Base-by-base conservation (phyloP, 1,284 basidiomycete genomes). In the Xerocomus cyaneibrunnescens region DNA sequence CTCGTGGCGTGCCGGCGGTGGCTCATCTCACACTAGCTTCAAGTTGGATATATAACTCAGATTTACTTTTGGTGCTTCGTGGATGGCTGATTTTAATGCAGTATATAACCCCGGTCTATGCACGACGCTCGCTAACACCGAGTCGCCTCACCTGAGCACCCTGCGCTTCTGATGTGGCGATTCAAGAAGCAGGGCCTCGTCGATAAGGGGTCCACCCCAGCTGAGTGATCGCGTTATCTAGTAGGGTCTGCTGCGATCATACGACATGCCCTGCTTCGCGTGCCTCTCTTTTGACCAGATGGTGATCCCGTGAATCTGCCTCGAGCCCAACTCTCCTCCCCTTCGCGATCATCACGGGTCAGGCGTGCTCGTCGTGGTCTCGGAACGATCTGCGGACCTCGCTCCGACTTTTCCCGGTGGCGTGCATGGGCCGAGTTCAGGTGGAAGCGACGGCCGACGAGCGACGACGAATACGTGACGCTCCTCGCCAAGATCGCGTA, bases 251-350 rank as follows among this genome's bases (percentile, higher is more conserved):
- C 37, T 2, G 14, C 36, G 36, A 37, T 35, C n/a, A n/a, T n/a
- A n/a, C n/a, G n/a, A n/a, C n/a, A n/a, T n/a, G n/a, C n/a, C n/a
- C n/a, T n/a, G n/a, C n/a, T n/a, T n/a, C n/a, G n/a, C n/a, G n/a
- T n/a, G n/a, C n/a, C n/a, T n/a, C n/a, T n/a, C n/a, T n/a, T n/a
- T n/a, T n/a, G n/a, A n/a, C n/a, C n/a, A n/a, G n/a, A 46, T 49
- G 34, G 39, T 49, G 41, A 49, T 49, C 48, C 48, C 25, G 48
- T 45, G 48, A 45, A 37, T 49, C 48, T 23, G 27, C 48, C 42
- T 46, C 48, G 48, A 43, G 35, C 40, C n/a, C n/a, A 8, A 13
- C 39, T 6, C 16, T 3, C 23, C 3, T 23, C 4, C 27, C 23
- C 7, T 31, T 42, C 40, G 40, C 40, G 28, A 31, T 40, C 40